phyloP scores from a whole-genome alignment of 768 basidiomycete species.

The Kwoniella mangroviensis region DNA sequence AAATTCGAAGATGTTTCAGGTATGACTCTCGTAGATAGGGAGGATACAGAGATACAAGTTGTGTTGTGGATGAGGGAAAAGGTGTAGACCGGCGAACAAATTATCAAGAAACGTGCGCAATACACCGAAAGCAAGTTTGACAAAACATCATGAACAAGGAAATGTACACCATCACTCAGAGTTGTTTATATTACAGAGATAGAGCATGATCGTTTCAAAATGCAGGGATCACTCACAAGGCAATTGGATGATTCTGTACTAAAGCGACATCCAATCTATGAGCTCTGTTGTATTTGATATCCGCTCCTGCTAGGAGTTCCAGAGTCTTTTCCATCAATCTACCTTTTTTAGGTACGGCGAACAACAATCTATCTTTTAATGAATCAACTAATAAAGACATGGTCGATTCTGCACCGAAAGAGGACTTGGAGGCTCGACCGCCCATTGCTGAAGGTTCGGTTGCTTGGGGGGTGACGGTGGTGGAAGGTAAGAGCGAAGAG shows the following conservation, averaged over 20 bases:
- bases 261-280: slow-evolving; percentile 89
- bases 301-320: slow-evolving; percentile 83
- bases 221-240: slow-evolving; percentile 68
- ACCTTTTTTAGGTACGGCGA: slow-evolving; percentile 99
- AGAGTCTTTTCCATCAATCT: slow-evolving; percentile 88
- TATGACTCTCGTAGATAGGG: neutral
- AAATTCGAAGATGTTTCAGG: too few species aligned
- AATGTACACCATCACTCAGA: neutral
- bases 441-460: slow-evolving; percentile 14
- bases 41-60: neutral
- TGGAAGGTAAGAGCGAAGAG: slow-evolving; percentile 14
- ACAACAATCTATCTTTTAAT: slow-evolving; percentile 81
- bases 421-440: slow-evolving; percentile 27
- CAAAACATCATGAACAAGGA: neutral
- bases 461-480: slow-evolving; percentile 13
- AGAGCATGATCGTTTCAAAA: too few species aligned
- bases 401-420: slow-evolving; percentile 54
- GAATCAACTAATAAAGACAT: slow-evolving; percentile 71
- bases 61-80: neutral
- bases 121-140: neutral
- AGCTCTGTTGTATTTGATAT: slow-evolving; percentile 89
- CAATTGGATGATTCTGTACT: slow-evolving; percentile 90
- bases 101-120: neutral
- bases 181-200: too few species aligned
- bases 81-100: neutral